Percentiles rank a stretch among this genome's conserved stretches.
These are phyloP conservation scores for Mollisia scopiformis DNA, from an alignment of 2,329 filamentous ascomycete species.

Conservation along the genomic window DNA sequence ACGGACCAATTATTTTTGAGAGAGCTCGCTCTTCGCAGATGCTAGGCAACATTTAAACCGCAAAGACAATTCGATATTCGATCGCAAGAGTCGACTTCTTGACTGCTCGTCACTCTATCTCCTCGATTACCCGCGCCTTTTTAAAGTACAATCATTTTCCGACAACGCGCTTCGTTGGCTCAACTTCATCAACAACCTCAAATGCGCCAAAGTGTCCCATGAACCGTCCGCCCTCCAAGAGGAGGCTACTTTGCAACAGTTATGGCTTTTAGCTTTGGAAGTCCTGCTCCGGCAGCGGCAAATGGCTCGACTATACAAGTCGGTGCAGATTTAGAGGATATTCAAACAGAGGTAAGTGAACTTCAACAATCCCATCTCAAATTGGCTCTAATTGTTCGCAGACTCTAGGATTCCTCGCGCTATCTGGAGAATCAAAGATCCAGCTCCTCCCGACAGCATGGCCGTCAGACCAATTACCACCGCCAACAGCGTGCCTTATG, in stretches of 20 bases:
- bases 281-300: conserved; percentile 46
- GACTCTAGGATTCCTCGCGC: conserved; percentile 79
- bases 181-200: conserved; percentile 16
- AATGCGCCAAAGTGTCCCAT: conserved; percentile 34
- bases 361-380: neutral
- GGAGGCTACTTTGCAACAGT: conserved; percentile 43
- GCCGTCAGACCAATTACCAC: conserved; percentile 66
- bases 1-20: too few species aligned
- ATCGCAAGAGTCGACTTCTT: too few species aligned
- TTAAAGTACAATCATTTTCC: neutral
- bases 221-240: conserved; percentile 37
- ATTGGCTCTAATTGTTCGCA: conserved; percentile 32
- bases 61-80: too few species aligned
- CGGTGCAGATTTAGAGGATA: conserved; percentile 73
- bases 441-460: conserved; percentile 78
- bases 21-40: neutral
- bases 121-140: neutral
- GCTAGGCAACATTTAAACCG: neutral
- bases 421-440: conserved; percentile 81
- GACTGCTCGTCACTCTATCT: too few species aligned
- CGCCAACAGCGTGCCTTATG: conserved; percentile 79
- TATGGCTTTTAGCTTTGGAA: conserved; percentile 70
- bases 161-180: neutral
- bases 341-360: conserved; percentile 74
- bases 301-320: conserved; percentile 45